Conservation (phyloP, 78 protist genomes). For the Dictyostelium discoideum region DNA sequence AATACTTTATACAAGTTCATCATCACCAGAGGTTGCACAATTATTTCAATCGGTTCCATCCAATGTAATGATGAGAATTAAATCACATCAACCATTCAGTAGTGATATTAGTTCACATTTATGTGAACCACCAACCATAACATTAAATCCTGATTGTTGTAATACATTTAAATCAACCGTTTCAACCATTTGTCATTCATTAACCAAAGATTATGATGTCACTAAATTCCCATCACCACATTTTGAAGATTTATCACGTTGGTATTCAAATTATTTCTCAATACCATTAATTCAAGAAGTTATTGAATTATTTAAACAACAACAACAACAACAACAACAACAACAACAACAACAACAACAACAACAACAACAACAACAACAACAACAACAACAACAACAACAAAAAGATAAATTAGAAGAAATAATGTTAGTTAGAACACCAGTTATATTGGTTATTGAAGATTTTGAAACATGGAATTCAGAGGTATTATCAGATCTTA, state of each 20-base stretch:
- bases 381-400: not conserved
- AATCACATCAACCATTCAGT: not conserved
- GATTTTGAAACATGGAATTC: slow-evolving; percentile 37
- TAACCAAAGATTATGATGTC: not conserved
- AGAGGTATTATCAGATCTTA: slow-evolving; percentile 1
- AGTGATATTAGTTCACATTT: too few species aligned
- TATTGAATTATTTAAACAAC: not conserved
- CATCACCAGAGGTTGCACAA: slow-evolving; percentile 25
- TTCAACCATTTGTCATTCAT: not conserved
- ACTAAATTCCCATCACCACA: not conserved
- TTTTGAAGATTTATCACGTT: not conserved
- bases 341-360: not conserved
- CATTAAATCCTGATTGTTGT: slow-evolving; percentile 1
- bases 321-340: not conserved
- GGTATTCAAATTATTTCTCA: slow-evolving; percentile 1
- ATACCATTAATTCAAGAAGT: not conserved
- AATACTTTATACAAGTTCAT: slow-evolving; percentile 10
- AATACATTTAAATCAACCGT: not conserved
- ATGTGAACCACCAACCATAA: not conserved
- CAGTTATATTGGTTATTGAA: slow-evolving; percentile 21
- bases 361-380: not conserved
- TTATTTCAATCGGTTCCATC: not conserved
- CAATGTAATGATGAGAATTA: not conserved
- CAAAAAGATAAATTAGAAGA: not conserved
- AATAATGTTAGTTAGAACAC: slow-evolving; percentile 4